Percentiles rank a stretch among this genome's conserved stretches.
Conservation (phyloP, 2,329 filamentous ascomycete genomes). For the Chrysosphaeria jannelii region DNA sequence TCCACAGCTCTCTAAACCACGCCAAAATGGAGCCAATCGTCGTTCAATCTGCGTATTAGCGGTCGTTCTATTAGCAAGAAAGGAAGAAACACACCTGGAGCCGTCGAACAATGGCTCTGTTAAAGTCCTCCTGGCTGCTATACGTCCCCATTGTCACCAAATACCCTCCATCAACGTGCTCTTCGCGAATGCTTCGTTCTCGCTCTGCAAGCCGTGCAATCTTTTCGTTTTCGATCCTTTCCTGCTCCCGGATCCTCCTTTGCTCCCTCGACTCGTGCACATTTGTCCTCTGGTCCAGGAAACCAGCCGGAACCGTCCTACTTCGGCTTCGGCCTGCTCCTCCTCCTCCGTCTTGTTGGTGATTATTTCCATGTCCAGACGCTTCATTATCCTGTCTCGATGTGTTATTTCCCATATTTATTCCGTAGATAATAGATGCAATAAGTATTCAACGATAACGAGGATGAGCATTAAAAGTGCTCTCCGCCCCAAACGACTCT, state of each 20-base stretch:
- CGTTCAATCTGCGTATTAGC: constrained; percentile 44
- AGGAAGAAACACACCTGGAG: constrained; percentile 37
- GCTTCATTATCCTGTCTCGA: no score
- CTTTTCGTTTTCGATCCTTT: constrained; percentile 62
- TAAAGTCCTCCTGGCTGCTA: constrained; percentile 77
- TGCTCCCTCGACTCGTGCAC: not conserved
- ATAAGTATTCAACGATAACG: no score
- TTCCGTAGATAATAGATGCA: no score
- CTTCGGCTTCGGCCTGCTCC: no score
- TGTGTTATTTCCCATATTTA: no score
- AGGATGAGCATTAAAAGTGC: no score
- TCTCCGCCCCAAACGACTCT: no score
- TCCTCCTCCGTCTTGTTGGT: not conserved
- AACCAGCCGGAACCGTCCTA: no score
- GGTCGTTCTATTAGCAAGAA: constrained; percentile 3
- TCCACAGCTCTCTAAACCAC: constrained; percentile 66
- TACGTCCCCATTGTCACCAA: constrained; percentile 87
- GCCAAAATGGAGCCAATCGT: constrained; percentile 81
- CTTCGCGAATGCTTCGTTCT: constrained; percentile 68
- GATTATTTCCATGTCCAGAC: not conserved
- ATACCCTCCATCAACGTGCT: constrained; percentile 82
- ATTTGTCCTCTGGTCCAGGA: no score
- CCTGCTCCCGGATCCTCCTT: no score
- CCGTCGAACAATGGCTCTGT: constrained; percentile 62
- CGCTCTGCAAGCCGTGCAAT: constrained; percentile 49